Percentiles rank a stretch among this genome's conserved stretches.
Evolutionary conservation across 2,329 filamentous ascomycete genomes (phyloP).

Genomic region (Ceratocystiopsis sp.): DNA sequence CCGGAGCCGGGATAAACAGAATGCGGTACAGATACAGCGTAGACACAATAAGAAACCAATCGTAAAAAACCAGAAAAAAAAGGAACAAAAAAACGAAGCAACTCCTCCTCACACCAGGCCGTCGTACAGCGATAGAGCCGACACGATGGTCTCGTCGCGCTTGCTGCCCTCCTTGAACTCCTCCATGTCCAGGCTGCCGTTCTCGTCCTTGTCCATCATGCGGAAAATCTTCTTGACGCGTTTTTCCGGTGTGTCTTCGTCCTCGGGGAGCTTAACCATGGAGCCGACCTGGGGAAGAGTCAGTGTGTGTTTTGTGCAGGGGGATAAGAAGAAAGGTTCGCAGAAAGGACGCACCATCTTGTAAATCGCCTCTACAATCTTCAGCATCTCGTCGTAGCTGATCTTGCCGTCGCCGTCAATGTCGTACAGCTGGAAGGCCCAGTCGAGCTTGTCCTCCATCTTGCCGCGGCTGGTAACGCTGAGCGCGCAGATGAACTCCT

Average conservation of each 20-base stretch:
- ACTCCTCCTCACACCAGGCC: conserved; percentile 52
- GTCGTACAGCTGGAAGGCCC: conserved; percentile 98
- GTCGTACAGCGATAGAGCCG: conserved; percentile 88
- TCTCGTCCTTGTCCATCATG: conserved; percentile 99
- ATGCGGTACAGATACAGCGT: no score
- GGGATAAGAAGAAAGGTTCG: background rate
- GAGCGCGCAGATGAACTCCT: conserved; percentile 96
- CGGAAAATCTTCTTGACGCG: conserved; percentile 94
- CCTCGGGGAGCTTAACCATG: conserved; percentile 97
- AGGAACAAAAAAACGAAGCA: background rate
- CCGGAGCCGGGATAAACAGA: no score
- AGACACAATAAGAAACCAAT: no score
- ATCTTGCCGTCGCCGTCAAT: conserved; percentile 99
- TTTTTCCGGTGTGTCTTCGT: conserved; percentile 98
- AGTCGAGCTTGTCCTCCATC: conserved; percentile 99
- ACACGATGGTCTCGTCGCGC: conserved; percentile 96
- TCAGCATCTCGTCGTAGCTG: conserved; percentile 96
- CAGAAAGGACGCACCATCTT: conserved; percentile 58
- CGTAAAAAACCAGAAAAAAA: background rate
- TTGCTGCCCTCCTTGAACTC: conserved; percentile 99
- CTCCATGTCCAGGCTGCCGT: conserved; percentile 87
- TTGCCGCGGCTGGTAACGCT: conserved; percentile 93
- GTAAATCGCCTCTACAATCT: conserved; percentile 98
- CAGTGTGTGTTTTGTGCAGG: background rate
- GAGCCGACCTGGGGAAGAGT: conserved; percentile 57